Base-by-base conservation (phyloP, 2,329 filamentous ascomycete genomes). In the Fusarium sterilihyphosum region DNA sequence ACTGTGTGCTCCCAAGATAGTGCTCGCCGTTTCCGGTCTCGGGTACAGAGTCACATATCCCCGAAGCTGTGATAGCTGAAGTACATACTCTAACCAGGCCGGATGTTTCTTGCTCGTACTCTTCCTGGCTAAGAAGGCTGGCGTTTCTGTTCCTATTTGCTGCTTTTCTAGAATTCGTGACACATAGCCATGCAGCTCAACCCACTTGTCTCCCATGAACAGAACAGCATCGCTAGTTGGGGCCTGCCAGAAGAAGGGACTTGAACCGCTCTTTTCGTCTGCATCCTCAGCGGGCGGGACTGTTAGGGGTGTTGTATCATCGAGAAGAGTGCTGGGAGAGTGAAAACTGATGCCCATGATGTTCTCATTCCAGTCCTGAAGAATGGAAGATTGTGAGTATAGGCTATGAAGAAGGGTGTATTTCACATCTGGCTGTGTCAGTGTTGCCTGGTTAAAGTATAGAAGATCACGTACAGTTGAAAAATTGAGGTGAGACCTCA, bases 1-100 rank as follows among this genome's bases (percentile, higher is more conserved):
- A 68, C 88, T 90, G 81, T 98, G 95, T 2, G 96, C 85, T 2
- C 91, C 93, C n/a, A 91, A 90, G 18, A 97, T 84, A 9, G 89
- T 85, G 29, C 77, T 85, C 44, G 80, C 87, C 57, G 81, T 88
- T 71, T 84, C 82, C 26, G 89, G 86, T 43, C 91, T 89, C 0
- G 96, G 96, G 78, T 98, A 98, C 2, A 97, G 83, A 61, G 94
- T 91, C 76, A 89, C 91, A 82, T 97, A 98, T 18, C 93, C 94
- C 35, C 93, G 89, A 8, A 91, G 89, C 18, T 92, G 90, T 72
- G 93, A 92, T 22, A 98, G 87, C 78, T 94, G 92, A 43, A 96
- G 86, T 65, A 93, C 86, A 74, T 94, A 92, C 82, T 97, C 93
- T 64, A 94, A 86, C 92, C 94, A 96, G 1, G 93, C 88, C 0